These are phyloP conservation scores for Candida manassasensis DNA, from an alignment of 805 yeast genomes.

Conservation along the genomic window DNA sequence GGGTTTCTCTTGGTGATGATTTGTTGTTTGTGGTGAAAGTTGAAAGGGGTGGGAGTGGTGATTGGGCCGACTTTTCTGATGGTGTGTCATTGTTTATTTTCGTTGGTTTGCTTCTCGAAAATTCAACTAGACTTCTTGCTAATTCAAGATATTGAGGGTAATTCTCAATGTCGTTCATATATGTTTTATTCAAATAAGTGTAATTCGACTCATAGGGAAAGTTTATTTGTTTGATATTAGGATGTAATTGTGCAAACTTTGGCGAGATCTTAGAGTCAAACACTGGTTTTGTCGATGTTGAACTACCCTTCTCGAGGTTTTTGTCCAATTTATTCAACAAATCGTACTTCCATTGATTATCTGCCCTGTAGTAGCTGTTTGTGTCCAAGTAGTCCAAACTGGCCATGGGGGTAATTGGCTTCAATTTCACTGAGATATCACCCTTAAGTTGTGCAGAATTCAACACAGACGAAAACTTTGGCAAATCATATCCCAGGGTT, in stretches of 20 bases:
- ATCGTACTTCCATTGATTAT: conserved; percentile 41
- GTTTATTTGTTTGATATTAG: conserved; percentile 25
- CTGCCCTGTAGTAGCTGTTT: conserved; percentile 28
- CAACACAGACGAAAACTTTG: conserved; percentile 33
- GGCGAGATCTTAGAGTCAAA: conserved; percentile 35
- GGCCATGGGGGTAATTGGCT: conserved; percentile 37
- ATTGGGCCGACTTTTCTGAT: conserved; percentile 1
- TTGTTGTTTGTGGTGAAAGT: background rate
- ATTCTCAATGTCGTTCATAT: conserved; percentile 43
- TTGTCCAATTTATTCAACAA: conserved; percentile 23
- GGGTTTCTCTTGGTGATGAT: background rate
- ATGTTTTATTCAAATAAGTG: conserved; percentile 45
- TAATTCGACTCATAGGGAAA: conserved; percentile 53
- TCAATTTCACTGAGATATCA: conserved; percentile 18
- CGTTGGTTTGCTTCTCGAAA: conserved; percentile 15
- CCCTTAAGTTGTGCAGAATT: conserved; percentile 17
- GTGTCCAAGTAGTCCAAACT: conserved; percentile 42
- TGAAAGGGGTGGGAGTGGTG: conserved; percentile 8
- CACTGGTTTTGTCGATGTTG: conserved; percentile 22
- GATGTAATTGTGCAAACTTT: conserved; percentile 16
- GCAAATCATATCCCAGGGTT: conserved; percentile 18
- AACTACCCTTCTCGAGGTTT: background rate
- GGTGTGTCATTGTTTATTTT: background rate
- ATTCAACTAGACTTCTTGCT: conserved; percentile 38
- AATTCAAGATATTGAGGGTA: conserved; percentile 47